These are phyloP conservation scores for Mucor racemosus DNA, from an alignment of 371 early-diverging fungal species.

Conservation along the genomic window DNA sequence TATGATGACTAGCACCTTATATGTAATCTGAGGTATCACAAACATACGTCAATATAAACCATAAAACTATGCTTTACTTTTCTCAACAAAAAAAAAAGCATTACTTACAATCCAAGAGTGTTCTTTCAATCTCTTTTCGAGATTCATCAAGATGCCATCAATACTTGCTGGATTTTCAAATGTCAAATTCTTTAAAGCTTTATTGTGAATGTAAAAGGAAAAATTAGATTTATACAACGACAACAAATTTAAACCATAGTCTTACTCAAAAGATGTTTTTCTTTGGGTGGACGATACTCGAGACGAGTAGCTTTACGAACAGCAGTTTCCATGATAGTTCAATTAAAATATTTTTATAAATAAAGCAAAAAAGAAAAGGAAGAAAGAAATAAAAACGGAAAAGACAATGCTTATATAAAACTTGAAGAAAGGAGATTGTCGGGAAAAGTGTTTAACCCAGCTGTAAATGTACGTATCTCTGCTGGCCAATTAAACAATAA, in stretches of 20 bases:
- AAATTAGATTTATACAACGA: not conserved
- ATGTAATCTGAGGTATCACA: constrained; percentile 66
- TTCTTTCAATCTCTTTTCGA: constrained; percentile 66
- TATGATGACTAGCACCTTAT: constrained; percentile 83
- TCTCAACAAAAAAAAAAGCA: too few species aligned
- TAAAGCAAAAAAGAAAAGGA: not conserved
- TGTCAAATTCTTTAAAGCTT: constrained; percentile 54
- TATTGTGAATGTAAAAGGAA: constrained; percentile 34
- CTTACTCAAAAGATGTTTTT: constrained; percentile 83
- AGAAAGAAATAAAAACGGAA: not conserved
- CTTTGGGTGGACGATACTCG: constrained; percentile 78
- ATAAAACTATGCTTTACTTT: not conserved
- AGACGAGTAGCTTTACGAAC: constrained; percentile 81
- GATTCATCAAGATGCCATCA: constrained; percentile 60
- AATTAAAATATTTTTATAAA: not conserved
- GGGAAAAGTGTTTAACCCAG: not conserved
- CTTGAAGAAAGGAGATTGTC: not conserved
- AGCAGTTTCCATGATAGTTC: constrained; percentile 70
- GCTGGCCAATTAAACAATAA: too few species aligned
- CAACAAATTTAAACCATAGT: not conserved
- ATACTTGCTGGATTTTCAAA: constrained; percentile 43
- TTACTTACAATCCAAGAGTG: constrained; percentile 78
- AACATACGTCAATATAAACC: not conserved
- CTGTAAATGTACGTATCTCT: too few species aligned
- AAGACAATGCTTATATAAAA: not conserved